Percentiles rank a stretch among this genome's conserved stretches.
These are phyloP conservation scores for Aspergillus japonicus DNA, from an alignment of 2,329 filamentous ascomycete species.

Conservation along the genomic window DNA sequence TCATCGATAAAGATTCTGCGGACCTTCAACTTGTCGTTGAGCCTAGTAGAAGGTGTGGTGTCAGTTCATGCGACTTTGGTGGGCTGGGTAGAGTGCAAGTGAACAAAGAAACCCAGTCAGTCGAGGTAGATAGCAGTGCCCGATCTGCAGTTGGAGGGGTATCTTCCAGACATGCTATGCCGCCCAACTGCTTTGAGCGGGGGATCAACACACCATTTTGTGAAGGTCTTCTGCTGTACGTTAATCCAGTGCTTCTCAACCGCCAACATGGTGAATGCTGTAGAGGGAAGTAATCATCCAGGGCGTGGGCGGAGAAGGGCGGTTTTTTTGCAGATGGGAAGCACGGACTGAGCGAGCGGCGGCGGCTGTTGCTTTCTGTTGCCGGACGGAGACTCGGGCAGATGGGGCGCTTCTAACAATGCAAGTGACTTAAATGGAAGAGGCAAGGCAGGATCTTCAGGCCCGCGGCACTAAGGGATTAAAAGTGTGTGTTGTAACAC, in stretches of 20 bases:
- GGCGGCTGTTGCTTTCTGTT: slow-evolving; percentile 2
- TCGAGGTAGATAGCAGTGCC: not conserved
- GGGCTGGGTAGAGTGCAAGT: not conserved
- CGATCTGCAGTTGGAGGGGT: slow-evolving; percentile 1
- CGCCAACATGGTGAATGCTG: slow-evolving; percentile 43
- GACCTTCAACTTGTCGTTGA: slow-evolving; percentile 88
- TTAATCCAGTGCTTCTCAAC: slow-evolving; percentile 65
- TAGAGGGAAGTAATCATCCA: slow-evolving; percentile 29
- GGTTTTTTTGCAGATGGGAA: slow-evolving; percentile 1
- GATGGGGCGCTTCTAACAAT: not conserved
- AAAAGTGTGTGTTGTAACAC: not conserved
- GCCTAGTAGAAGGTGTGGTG: slow-evolving; percentile 53
- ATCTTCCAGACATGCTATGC: not conserved
- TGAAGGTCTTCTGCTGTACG: slow-evolving; percentile 98
- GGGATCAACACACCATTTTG: slow-evolving; percentile 72
- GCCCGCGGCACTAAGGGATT: slow-evolving; percentile 1
- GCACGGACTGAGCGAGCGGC: slow-evolving; percentile 8
- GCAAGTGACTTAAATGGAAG: slow-evolving; percentile 14
- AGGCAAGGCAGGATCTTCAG: slow-evolving; percentile 23
- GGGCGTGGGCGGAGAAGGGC: slow-evolving; percentile 18
- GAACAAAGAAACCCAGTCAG: not conserved
- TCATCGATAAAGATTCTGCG: slow-evolving; percentile 80
- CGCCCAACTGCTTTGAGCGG: not conserved
- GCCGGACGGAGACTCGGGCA: not conserved
- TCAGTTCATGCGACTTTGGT: slow-evolving; percentile 1